Base-by-base conservation (phyloP, 306 rosid genomes). In the Ziziphus jujuba region DNA sequence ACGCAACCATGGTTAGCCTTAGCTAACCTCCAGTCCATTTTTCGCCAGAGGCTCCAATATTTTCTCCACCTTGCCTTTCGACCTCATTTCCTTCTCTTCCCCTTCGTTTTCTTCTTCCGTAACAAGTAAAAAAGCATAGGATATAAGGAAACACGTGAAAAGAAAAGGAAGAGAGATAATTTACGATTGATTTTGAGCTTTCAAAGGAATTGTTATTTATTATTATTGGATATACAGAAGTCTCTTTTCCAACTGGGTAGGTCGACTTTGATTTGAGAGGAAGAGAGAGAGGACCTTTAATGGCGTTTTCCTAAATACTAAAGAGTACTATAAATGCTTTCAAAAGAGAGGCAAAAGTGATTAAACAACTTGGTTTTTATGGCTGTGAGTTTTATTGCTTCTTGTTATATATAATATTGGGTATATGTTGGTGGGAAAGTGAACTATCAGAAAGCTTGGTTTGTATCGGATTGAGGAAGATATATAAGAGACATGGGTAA, bases 401-500 rank as follows among this genome's bases (percentile, higher is more conserved):
- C 7, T 56, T 15, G 53, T 10, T 66, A 34, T 3, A 14, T 11
- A 5, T 7, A 8, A 47, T 67, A 53, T 22, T 52, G 47, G 13
- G 63, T 54, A 22, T n/a, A n/a, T n/a, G n/a, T 20, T 31, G 59
- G 52, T 21, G 65, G 65, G 15, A n/a, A 62, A 67, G 48, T 51
- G 2, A 15, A 58, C 2, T 24, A 48, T 55, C 40, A 9, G 31
- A 16, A 23, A 70, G 33, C 31, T 9, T 55, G 19, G 2, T 12
- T 7, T 52, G 51, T 48, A 36, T 15, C 44, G 50, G 63, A 63
- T 31, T 47, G 38, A 61, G 67, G 54, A 9, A 36, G 8, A 36
- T 44, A 47, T 36, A 12, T 9, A 60, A 0, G 17, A 25, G 49
- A 69, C 71, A 88, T 91, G 97, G 96, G 91, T 6, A 91, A 84